phyloP scores from a whole-genome alignment of 352 stramenopile species.

The Pythium coloratum region DNA sequence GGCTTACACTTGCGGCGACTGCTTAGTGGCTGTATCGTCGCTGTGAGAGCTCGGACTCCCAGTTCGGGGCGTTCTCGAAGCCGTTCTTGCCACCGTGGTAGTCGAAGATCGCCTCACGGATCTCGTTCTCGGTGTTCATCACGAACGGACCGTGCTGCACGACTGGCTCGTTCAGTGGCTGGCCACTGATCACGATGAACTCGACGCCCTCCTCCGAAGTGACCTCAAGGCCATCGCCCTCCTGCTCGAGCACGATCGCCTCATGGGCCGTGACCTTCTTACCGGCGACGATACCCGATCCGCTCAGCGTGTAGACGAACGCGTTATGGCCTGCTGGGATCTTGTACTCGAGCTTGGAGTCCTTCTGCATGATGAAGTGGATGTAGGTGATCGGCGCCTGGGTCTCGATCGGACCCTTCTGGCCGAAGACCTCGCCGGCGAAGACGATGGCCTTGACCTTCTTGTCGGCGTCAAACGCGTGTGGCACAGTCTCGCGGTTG shows the following conservation, averaged over 20 bases:
- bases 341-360: conserved; percentile 27
- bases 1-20: not conserved
- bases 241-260: conserved; percentile 46
- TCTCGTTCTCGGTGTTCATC: conserved; percentile 60
- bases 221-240: conserved; percentile 51
- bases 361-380: conserved; percentile 35
- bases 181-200: conserved; percentile 59
- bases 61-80: conserved; percentile 62
- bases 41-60: conserved; percentile 49
- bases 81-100: conserved; percentile 58
- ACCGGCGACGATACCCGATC: not conserved
- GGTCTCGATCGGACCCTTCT: conserved; percentile 31
- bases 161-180: conserved; percentile 63
- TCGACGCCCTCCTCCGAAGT: conserved; percentile 38
- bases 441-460: conserved; percentile 38
- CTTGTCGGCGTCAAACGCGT: conserved; percentile 28
- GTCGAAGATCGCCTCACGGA: conserved; percentile 55
- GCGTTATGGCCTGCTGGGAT: conserved; percentile 34
- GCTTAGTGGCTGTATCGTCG: conserved; percentile 24
- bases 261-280: conserved; percentile 39
- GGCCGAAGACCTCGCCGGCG: conserved; percentile 36
- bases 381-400: conserved; percentile 36
- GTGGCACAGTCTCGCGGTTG: conserved; percentile 26
- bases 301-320: conserved; percentile 30
- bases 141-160: conserved; percentile 74